Evolutionary conservation across 2,329 filamentous ascomycete genomes (phyloP), one percentile per base, ranked within the genome.

Genomic region (Cercospora zeina): DNA sequence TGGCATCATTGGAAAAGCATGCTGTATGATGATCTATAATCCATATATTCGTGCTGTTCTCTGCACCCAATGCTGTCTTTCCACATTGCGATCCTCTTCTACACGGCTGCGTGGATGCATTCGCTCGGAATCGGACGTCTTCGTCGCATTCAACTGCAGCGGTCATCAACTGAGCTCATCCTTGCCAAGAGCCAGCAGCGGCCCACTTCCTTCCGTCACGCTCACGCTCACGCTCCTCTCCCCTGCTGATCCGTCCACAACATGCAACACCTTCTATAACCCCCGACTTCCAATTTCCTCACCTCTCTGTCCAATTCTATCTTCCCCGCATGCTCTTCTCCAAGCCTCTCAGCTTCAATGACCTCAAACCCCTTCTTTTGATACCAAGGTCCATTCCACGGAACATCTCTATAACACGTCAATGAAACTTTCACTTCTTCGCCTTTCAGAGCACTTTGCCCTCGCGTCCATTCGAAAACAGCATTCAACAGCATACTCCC

Each of bases 381-480:
- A 55, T 65, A 67, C 65, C 65, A 67, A 36, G 63, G 63, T 19
- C 62, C 65, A 42, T 65, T 67, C 62, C 65, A 67, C 10, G 62
- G 60, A 13, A 67, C 63, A 30, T 67, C 60, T 11, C 54, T 37
- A 51, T 67, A 65, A n/a, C 63, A 63, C 11, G 58, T 65, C 36
- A 65, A 54, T 14, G 57, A 59, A 1, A 63, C 60, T 45, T 50
- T 54, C 11, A 58, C 63, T n/a, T 45, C 24, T 9, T 45, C 19
- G 13, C 42, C 54, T 16, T 13, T 42, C 5, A 54, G 27, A 27
- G 51, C 36, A 16, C 53, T 42, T 33, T 27, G 33, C 16, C 62
- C 45, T 7, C 65, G 56, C 7, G 60, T 63, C 58, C 61, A 63
- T 2, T 61, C 62, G 39, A 63, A 56, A 24, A 63, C 49, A 9